These are phyloP conservation scores for Sesbania bispinosa DNA, from an alignment of 306 rosid species.

Conservation along the genomic window DNA sequence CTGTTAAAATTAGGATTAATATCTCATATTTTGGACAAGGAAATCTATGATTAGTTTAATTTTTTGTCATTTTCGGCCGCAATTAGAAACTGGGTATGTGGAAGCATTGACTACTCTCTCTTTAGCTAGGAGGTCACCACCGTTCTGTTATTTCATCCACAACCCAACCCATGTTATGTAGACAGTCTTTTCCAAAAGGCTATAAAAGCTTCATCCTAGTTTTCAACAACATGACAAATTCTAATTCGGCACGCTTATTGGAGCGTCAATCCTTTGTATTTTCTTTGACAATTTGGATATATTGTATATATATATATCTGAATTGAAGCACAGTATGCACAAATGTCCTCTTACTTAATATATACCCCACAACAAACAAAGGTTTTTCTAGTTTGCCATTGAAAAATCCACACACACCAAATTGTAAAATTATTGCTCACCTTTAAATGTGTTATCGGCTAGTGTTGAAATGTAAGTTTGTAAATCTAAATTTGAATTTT, in stretches of 20 bases:
- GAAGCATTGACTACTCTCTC: background rate
- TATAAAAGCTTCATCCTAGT: constrained; percentile 22
- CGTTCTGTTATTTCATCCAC: constrained; percentile 1
- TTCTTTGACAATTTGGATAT: constrained; percentile 5
- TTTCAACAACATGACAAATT: constrained; percentile 41
- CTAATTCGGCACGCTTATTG: constrained; percentile 26
- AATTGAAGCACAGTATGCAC: background rate
- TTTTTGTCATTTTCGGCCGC: constrained; percentile 6
- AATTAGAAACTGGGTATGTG: background rate
- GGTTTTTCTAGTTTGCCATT: background rate
- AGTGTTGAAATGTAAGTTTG: too few species aligned
- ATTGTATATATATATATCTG: too few species aligned
- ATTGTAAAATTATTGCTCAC: background rate
- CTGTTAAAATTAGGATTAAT: constrained; percentile 9
- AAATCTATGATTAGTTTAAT: constrained; percentile 2
- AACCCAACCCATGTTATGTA: constrained; percentile 26
- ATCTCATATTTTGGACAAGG: background rate
- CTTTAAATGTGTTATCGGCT: too few species aligned
- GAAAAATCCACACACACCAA: background rate
- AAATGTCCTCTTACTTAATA: background rate
- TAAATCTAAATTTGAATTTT: too few species aligned
- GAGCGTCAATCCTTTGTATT: background rate
- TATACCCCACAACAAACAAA: background rate
- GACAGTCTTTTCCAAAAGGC: constrained; percentile 31
- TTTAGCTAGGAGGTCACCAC: background rate